Base-by-base conservation (phyloP, 139 green algal species). In the Tetradesmus obliquus region DNA sequence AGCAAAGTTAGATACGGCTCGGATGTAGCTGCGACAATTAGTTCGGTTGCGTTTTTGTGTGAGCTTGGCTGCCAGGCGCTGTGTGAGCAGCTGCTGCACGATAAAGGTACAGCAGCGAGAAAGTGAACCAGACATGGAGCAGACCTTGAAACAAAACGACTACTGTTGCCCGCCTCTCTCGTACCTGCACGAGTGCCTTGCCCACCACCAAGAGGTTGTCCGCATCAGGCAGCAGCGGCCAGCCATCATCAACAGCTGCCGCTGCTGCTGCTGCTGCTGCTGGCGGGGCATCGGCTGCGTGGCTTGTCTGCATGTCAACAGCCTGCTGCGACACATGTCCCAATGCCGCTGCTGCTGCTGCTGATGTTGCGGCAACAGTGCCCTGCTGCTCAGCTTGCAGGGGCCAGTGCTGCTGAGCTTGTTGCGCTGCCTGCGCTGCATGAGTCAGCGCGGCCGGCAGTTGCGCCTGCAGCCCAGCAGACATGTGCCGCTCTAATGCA, bases 211-310 rank as follows among this genome's bases (percentile, higher is more conserved):
- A 32, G 54, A 91, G 55, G 87, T 85, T 85, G 54, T 91, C 74
- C n/a, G 87, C 87, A 91, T 91, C 74, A 7, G 87, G 87, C 24
- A 91, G 87, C 72, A 79, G 53, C 10, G 72, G 87, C 87, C 87
- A 91, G n/a, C 24, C n/a, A 32, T 51, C 74, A 76, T 17, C 74
- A 86, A 54, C 66, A 57, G 45, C 85, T 72, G 55, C n/a, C n/a
- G n/a, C 20, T 71, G 13, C 84, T 79, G 13, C 84, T 58, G 80
- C 51, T 57, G 60, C 6, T 71, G 60, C 60, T 71, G 10, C 5
- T 24, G 17, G 1, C 66, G 13, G 62, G 10, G 62, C 62, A 12
- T 72, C 62, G 0, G 62, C 62, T 15, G 62, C 62, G 13, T 15
- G 62, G 62, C 62, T 72, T 72, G 62, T 15, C 62, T 72, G 62